Evolutionary conservation across 1,284 basidiomycete genomes (phyloP).

Genomic region (Mycena sp.): DNA sequence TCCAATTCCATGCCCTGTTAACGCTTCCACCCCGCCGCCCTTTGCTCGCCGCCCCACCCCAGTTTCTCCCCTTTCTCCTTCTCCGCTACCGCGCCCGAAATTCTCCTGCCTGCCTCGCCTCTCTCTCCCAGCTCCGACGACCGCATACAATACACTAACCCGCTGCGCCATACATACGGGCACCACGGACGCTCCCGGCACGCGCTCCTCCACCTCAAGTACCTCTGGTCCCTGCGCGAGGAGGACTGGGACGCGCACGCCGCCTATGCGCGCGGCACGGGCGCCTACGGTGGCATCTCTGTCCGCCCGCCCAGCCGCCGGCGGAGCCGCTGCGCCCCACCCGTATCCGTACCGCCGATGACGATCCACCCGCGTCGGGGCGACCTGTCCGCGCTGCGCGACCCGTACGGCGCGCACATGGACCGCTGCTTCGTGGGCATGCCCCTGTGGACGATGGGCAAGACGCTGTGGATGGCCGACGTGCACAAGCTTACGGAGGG

Average conservation of each 20-base stretch:
- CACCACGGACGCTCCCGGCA: conserved; percentile 66
- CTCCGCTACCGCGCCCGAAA: conserved; percentile 30
- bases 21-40: background rate
- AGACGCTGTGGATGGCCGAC: conserved; percentile 68
- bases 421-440: conserved; percentile 67
- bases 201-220: conserved; percentile 64
- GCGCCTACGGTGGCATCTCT: conserved; percentile 45
- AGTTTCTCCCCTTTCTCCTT: conserved; percentile 1
- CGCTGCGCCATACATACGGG: conserved; percentile 17
- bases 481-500: conserved; percentile 49
- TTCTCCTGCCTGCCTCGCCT: conserved; percentile 45
- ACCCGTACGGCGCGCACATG: conserved; percentile 61
- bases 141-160: conserved; percentile 22
- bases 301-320: conserved; percentile 35
- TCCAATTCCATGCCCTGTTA: background rate
- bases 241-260: conserved; percentile 57
- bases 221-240: conserved; percentile 64
- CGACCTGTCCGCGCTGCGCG: conserved; percentile 63
- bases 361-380: conserved; percentile 72
- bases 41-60: background rate
- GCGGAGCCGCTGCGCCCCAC: conserved; percentile 16
- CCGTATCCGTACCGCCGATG: conserved; percentile 41
- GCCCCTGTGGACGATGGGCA: conserved; percentile 71
- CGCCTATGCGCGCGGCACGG: conserved; percentile 38
- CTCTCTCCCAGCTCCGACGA: conserved; percentile 33